Conservation (phyloP, 352 stramenopile species). For the Pythium aquatile region DNA sequence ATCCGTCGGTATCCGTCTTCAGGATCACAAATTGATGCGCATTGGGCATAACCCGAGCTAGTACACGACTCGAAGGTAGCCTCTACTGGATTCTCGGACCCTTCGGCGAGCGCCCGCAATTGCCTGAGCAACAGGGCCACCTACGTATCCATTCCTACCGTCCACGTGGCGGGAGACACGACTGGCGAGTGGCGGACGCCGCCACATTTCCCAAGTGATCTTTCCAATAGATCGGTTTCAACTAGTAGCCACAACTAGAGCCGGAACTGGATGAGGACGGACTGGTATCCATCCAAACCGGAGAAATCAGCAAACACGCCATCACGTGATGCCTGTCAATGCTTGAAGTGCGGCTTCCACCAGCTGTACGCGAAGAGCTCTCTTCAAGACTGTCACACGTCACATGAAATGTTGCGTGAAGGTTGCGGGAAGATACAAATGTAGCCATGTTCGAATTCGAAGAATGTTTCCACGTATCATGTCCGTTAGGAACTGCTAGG, state of each 20-base stretch:
- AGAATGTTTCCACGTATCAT: not conserved
- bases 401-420: constrained; percentile 3
- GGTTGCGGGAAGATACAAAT: not conserved
- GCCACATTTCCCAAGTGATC: constrained; percentile 4
- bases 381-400: not conserved
- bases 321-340: not conserved
- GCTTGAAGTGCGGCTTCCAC: constrained; percentile 3
- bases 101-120: constrained; percentile 8
- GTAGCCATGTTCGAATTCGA: not conserved
- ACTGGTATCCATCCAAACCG: not conserved
- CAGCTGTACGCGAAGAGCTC: not conserved
- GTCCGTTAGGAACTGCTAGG: not conserved
- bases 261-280: not conserved
- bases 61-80: not conserved
- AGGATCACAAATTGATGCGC: not conserved
- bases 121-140: constrained; percentile 10
- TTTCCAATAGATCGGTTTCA: constrained; percentile 14
- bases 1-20: not conserved
- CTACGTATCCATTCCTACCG: constrained; percentile 15
- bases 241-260: not conserved
- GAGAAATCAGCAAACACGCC: not conserved
- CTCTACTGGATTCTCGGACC: constrained; percentile 20
- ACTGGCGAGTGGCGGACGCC: constrained; percentile 7
- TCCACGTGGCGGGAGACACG: constrained; percentile 12
- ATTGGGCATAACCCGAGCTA: not conserved